A percentile compares a stretch with the other conserved stretches of the same genome.
phyloP scores from a whole-genome alignment of 306 rosid genomes.

The Glycyrrhiza uralensis region DNA sequence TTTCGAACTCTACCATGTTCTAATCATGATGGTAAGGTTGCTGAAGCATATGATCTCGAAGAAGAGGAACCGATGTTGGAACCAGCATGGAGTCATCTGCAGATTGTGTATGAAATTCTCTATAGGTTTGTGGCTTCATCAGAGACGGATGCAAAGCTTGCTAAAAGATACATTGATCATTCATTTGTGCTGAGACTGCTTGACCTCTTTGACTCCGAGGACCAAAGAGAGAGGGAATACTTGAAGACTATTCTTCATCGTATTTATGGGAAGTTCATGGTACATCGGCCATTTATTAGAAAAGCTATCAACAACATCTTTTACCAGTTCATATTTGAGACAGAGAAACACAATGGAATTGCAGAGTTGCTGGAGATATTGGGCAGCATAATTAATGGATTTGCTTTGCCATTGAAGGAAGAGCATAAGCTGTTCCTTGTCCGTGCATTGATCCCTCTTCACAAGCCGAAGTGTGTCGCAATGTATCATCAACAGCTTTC shows the following conservation, averaged over 20 bases:
- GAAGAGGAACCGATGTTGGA: constrained; percentile 58
- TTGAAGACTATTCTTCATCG: constrained; percentile 32
- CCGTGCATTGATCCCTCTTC: constrained; percentile 58
- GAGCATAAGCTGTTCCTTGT: constrained; percentile 50
- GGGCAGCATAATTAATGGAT: constrained; percentile 29
- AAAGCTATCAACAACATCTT: constrained; percentile 56
- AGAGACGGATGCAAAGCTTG: constrained; percentile 61
- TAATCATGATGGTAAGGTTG: constrained; percentile 44
- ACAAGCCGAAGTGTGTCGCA: constrained; percentile 53
- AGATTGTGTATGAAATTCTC: constrained; percentile 41
- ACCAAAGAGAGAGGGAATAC: constrained; percentile 25
- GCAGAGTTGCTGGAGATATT: constrained; percentile 28
- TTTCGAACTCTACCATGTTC: constrained; percentile 47
- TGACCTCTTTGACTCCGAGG: constrained; percentile 26
- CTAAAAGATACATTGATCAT: constrained; percentile 38
- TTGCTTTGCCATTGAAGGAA: constrained; percentile 29
- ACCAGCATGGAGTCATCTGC: constrained; percentile 61
- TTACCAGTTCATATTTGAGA: constrained; percentile 44
- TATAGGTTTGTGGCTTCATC: constrained; percentile 51
- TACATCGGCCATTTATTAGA: constrained; percentile 47
- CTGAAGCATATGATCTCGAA: constrained; percentile 47
- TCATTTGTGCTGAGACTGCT: constrained; percentile 23
- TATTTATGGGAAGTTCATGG: constrained; percentile 25
- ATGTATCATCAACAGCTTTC: constrained; percentile 65
- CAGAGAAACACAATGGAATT: constrained; percentile 28